Evolutionary conservation across 768 basidiomycete species (phyloP), one percentile per base, ranked within the genome.

Genomic region (Hygrophorus russula): DNA sequence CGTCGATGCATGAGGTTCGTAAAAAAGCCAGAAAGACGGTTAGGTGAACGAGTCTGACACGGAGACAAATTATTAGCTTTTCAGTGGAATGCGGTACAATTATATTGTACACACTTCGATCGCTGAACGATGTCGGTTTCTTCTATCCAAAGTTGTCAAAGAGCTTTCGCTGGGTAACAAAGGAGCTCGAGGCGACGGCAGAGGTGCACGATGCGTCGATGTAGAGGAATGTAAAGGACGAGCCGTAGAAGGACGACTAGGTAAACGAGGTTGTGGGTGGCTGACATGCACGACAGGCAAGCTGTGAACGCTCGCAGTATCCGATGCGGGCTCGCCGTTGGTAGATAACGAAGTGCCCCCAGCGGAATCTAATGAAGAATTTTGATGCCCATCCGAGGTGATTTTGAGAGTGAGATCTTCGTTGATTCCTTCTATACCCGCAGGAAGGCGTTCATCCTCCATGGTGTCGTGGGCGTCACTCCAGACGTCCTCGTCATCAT

Each of bases 11-110:
- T 83, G 46, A 90, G 69, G 52, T 75, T 77, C 12, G 75, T 80
- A 58, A 89, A 79, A 61, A 90, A 90, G n/a, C 87, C 87, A 18
- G 88, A 90, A 24, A 90, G 67, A 20, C 87, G 73, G 56, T 80
- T 86, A 19, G 80, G 70, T 31, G 80, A 64, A 45, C 85, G 79
- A 46, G 62, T 59, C 72, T 80, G 57, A 52, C 20, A 40, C 3
- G 33, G 46, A 35, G 53, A 54, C 50, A 48, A n/a, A 41, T 39
- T 37, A 35, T 42, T 40, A 44, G 42, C 24, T 20, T 32, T 33
- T 37, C 39, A 38, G 11, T 36, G 29, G 20, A 19, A 36, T 32
- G 20, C 37, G 39, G 48, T 37, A 39, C 34, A 46, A 3, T 34
- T 28, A 31, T 28, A 18, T 33, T 36, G 45, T 39, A 61, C 71